Percentiles rank a stretch among this genome's conserved stretches.
phyloP scores from a whole-genome alignment of 257 asterid species.

The Solanum rostratum region DNA sequence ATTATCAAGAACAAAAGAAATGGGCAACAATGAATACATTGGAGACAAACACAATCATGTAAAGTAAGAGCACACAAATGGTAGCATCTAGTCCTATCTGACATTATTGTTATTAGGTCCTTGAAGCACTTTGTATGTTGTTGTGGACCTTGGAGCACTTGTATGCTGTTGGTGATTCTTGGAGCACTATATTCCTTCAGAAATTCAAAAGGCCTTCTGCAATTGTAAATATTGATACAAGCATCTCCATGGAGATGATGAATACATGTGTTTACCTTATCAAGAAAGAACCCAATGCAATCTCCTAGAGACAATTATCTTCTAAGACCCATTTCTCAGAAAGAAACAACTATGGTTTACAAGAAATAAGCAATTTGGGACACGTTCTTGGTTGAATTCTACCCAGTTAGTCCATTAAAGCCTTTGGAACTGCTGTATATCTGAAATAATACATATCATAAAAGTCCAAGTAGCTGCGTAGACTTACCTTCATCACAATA shows the following conservation, averaged over 20 bases:
- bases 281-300: not conserved
- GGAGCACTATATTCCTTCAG: not conserved
- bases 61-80: not conserved
- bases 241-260: not conserved
- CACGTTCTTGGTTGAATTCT: not conserved
- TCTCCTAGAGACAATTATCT: not conserved
- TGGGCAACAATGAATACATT: not conserved
- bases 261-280: not conserved
- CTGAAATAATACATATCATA: not conserved
- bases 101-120: not conserved
- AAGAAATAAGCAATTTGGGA: not conserved
- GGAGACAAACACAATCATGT: not conserved
- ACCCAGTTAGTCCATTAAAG: not conserved
- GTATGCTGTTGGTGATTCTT: not conserved
- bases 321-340: not conserved
- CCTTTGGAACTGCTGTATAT: not conserved
- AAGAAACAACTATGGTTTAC: not conserved
- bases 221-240: not conserved
- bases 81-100: not conserved
- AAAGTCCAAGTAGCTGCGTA: not conserved
- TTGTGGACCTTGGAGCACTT: too few relatives aligned
- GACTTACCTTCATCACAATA: conserved; percentile 87
- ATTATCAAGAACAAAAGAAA: not conserved
- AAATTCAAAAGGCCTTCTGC: not conserved
- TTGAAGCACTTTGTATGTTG: not conserved